Percentiles rank a stretch among this genome's conserved stretches.
phyloP scores from a whole-genome alignment of 169 alveolate genomes.

The Plasmodium gallinaceum region DNA sequence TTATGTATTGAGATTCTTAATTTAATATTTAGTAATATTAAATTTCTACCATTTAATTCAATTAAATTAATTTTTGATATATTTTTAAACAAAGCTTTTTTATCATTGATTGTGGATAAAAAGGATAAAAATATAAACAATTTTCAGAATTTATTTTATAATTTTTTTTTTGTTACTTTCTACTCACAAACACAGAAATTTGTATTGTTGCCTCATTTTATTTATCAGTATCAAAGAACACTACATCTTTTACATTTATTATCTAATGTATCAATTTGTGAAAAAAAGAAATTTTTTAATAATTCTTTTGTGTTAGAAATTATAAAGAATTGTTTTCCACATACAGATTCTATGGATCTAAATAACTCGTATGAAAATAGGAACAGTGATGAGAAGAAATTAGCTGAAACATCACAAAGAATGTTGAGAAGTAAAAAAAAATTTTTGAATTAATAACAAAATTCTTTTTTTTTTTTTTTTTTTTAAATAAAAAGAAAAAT shows the following conservation, averaged over 20 bases:
- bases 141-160: constrained; percentile 50
- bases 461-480: too few relatives aligned
- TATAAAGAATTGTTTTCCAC: constrained; percentile 44
- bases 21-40: constrained; percentile 52
- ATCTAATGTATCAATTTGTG: constrained; percentile 10
- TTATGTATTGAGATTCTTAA: constrained; percentile 47
- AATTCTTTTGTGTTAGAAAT: constrained; percentile 34
- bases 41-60: constrained; percentile 68
- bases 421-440: constrained; percentile 41
- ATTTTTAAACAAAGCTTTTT: constrained; percentile 37
- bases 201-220: constrained; percentile 29
- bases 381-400: constrained; percentile 31
- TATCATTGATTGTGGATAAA: constrained; percentile 31
- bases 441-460: not conserved
- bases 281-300: constrained; percentile 8
- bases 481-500: not conserved
- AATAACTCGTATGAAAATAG: constrained; percentile 12
- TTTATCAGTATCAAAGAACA: constrained; percentile 55
- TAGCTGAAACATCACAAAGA: constrained; percentile 39
- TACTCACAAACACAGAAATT: constrained; percentile 30
- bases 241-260: constrained; percentile 35
- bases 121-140: constrained; percentile 32
- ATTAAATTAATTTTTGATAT: constrained; percentile 62
- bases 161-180: constrained; percentile 41
- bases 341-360: constrained; percentile 6